Conservation (phyloP, 2,329 filamentous ascomycete genomes). For the Paecilomyces formosus region DNA sequence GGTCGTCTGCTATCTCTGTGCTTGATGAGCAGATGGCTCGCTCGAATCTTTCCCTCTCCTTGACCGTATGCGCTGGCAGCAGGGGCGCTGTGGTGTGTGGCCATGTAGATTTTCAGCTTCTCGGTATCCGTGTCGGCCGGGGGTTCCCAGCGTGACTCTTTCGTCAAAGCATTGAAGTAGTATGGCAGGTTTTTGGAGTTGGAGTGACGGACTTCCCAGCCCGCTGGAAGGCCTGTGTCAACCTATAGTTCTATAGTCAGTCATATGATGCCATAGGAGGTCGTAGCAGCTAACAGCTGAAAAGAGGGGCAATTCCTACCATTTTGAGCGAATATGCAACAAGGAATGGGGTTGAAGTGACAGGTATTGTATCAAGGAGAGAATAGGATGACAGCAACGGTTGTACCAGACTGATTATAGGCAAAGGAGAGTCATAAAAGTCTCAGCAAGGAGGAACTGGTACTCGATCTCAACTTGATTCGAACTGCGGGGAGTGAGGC, state of each 20-base stretch:
- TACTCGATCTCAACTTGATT: not conserved
- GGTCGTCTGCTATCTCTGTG: slow-evolving; percentile 81
- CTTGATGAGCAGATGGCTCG: slow-evolving; percentile 89
- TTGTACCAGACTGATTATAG: not conserved
- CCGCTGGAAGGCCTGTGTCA: slow-evolving; percentile 72
- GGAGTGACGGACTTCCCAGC: slow-evolving; percentile 95
- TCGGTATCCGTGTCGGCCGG: slow-evolving; percentile 82
- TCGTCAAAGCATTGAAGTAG: slow-evolving; percentile 86
- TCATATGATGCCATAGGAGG: not conserved
- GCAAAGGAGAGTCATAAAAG: not conserved
- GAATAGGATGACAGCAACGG: not conserved
- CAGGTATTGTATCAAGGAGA: not conserved
- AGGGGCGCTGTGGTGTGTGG: slow-evolving; percentile 64
- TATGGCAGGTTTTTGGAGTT: slow-evolving; percentile 98
- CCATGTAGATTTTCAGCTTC: slow-evolving; percentile 92
- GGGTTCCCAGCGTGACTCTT: slow-evolving; percentile 92
- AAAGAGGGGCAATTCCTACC: not conserved
- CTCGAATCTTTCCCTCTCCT: slow-evolving; percentile 78
- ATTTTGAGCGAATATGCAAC: not conserved
- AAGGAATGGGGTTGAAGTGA: not conserved
- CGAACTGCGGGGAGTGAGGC: slow-evolving; percentile 24
- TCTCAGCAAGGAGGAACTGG: not conserved
- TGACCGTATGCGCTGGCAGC: slow-evolving; percentile 29
- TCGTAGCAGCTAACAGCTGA: not conserved
- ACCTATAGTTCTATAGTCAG: slow-evolving; percentile 36